Base-by-base conservation (phyloP, 768 basidiomycete species). In the Pisolithus orientalis region DNA sequence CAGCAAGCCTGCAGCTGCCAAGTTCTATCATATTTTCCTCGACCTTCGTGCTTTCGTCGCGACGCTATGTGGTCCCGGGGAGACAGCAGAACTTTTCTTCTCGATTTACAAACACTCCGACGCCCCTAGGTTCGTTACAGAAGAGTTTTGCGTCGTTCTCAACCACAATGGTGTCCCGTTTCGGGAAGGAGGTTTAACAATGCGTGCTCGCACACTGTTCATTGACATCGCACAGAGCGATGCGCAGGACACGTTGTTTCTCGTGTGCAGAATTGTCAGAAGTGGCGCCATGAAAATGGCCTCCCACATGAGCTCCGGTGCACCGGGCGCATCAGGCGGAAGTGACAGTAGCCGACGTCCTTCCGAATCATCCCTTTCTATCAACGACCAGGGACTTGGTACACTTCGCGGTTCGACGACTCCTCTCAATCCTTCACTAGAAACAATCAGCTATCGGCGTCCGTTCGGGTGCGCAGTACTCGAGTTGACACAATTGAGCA, bases 401-500 rank as follows among this genome's bases (percentile, higher is more conserved):
- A 53, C 62, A 42, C 59, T 63, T 38, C 67, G 68, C 49, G 55
- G 62, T 45, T 29, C 44, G 4, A 14, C 29, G 8, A 10, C 44
- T 25, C 21, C 25, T 6, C 16, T 31, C 28, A 45, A 11, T 39
- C 47, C 56, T 42, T 53, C 53, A 44, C 25, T n/a, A 9, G 80
- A 80, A 9, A 52, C 60, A n/a, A 56, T 68, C 25, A 78, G 80
- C 50, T 87, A 87, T 61, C 80, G 95, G 37, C 75, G 95, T 47
- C 95, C 95, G 0, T 93, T 98, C 63, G 95, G 94, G n/a, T 96
- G 93, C 63, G 95, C 95, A 2, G 86, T 96, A 9, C 71, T 97
- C 50, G 91, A 96, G 61, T 70, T 98, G 38, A 81, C 83, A 0
- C 87, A 90, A 60, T 69, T 94, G 50, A 77, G 71, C 57, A 83